Base-by-base conservation (phyloP, 2,329 filamentous ascomycete species). In the Fusarium globosum region DNA sequence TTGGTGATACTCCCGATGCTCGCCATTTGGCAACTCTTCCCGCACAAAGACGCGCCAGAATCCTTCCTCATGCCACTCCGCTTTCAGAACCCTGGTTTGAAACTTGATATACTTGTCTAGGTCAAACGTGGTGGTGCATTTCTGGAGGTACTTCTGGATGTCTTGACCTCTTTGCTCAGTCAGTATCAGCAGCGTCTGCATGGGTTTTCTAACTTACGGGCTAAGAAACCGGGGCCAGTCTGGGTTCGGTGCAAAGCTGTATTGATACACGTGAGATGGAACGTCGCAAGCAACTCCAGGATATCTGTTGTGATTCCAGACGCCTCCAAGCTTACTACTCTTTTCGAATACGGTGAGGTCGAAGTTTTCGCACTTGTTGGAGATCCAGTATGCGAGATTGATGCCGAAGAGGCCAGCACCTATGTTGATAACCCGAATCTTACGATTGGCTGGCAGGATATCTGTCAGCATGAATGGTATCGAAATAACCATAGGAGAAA, bases 281-380 rank as follows among this genome's bases (percentile, higher is more conserved):
- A 53, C 49, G 1, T 53, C 49, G 3, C 49, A 53, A 7, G 49
- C 33, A 16, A 53, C 23, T 16, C 33, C 51, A 7, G 33, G 51
- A 13, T 53, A 53, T 53, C 51, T 53, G 13, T 53, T 53, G 7
- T 53, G 35, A 23, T 38, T 38, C 51, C 51, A 53, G 35, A 53
- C 51, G 10, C 51, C 51, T n/a, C 51, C 35, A 0, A 53, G 51
- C 7, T 53, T 20, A 13, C 23, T 21, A 2, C 51, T 53, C 35
- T 53, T 53, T 7, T 53, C 51, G 10, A 38, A 38, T 2, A 39
- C 10, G 2, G 23, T 39, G 18, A 53, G 51, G 0, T 53, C 35
- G 6, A 53, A 28, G 23, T 39, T 53, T 2, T 53, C 18, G 5
- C 35, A 53, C 6, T 53, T 38, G 13, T 6, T 10, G 6, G 51